phyloP scores from a whole-genome alignment of 371 early-diverging fungal genomes.

The Rhizomucor pusillus region DNA sequence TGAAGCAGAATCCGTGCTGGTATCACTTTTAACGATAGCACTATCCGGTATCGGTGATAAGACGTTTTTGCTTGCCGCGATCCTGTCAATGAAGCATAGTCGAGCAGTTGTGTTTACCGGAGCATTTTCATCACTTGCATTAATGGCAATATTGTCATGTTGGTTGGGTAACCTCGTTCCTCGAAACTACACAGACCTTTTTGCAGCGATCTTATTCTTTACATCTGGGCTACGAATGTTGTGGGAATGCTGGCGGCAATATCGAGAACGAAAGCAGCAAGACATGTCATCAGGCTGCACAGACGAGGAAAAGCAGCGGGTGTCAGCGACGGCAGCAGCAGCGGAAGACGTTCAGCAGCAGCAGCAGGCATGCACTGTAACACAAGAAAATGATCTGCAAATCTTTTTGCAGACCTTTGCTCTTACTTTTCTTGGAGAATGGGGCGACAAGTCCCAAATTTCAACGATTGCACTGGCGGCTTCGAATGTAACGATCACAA shows the following conservation, averaged over 20 bases:
- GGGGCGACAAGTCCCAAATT: slow-evolving; percentile 95
- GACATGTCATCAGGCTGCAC: slow-evolving; percentile 72
- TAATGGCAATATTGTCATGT: slow-evolving; percentile 94
- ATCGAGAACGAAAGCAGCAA: slow-evolving; percentile 74
- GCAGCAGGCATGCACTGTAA: slow-evolving; percentile 13
- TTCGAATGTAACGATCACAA: slow-evolving; percentile 60
- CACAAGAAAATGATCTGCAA: slow-evolving; percentile 37
- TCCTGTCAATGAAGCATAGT: slow-evolving; percentile 93
- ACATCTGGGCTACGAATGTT: slow-evolving; percentile 89
- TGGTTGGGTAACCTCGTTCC: slow-evolving; percentile 74
- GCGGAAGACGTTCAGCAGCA: slow-evolving; percentile 67
- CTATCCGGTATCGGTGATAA: slow-evolving; percentile 96
- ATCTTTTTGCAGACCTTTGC: slow-evolving; percentile 92
- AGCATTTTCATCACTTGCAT: slow-evolving; percentile 78
- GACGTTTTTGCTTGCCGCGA: slow-evolving; percentile 95
- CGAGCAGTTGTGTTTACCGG: slow-evolving; percentile 83
- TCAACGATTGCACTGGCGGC: slow-evolving; percentile 93
- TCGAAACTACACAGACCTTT: slow-evolving; percentile 72
- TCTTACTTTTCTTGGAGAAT: slow-evolving; percentile 93
- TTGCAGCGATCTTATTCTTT: slow-evolving; percentile 81
- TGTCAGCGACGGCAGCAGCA: too few relatives aligned
- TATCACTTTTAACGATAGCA: slow-evolving; percentile 76
- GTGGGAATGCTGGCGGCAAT: slow-evolving; percentile 73
- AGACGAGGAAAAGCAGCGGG: slow-evolving; percentile 81
- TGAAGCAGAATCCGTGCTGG: slow-evolving; percentile 37